phyloP scores from a whole-genome alignment of 2,329 filamentous ascomycete genomes.

The Pseudohalonectria lignicola region DNA sequence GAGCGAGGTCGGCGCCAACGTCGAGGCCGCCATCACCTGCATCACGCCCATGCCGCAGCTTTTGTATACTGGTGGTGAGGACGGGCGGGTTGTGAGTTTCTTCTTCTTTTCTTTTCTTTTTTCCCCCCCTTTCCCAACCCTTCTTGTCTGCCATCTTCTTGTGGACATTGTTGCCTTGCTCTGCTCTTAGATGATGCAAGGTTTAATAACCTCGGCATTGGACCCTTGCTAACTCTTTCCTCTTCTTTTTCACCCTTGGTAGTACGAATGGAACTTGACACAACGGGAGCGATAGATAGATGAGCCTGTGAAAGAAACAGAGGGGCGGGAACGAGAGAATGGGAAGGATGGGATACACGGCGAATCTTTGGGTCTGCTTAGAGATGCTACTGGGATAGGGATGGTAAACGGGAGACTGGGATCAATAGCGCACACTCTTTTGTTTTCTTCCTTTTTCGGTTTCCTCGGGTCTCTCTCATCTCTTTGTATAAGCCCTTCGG shows the following conservation, averaged over 20 bases:
- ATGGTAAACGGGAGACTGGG: no score
- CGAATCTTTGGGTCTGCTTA: no score
- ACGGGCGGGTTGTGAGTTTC: slow-evolving; percentile 70
- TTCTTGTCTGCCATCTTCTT: slow-evolving; percentile 6
- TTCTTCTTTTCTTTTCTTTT: not conserved
- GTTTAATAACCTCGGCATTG: no score
- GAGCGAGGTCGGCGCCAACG: slow-evolving; percentile 46
- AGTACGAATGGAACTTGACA: slow-evolving; percentile 56
- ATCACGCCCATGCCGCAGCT: slow-evolving; percentile 72
- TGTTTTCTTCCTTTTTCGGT: no score
- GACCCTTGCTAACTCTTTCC: no score
- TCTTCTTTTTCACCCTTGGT: not conserved
- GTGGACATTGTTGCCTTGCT: no score
- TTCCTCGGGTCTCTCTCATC: no score
- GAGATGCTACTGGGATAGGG: no score
- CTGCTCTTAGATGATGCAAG: no score
- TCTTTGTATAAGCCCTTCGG: no score
- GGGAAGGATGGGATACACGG: no score
- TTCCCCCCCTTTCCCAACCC: not conserved
- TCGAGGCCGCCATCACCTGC: slow-evolving; percentile 67
- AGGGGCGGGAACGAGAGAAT: not conserved
- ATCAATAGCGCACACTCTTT: no score
- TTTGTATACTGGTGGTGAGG: slow-evolving; percentile 91
- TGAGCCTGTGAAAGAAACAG: not conserved
- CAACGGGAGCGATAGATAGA: slow-evolving; percentile 39